These are phyloP conservation scores for Polygonum maritimum DNA, from an alignment of 148 eudicot species.

Conservation along the genomic window DNA sequence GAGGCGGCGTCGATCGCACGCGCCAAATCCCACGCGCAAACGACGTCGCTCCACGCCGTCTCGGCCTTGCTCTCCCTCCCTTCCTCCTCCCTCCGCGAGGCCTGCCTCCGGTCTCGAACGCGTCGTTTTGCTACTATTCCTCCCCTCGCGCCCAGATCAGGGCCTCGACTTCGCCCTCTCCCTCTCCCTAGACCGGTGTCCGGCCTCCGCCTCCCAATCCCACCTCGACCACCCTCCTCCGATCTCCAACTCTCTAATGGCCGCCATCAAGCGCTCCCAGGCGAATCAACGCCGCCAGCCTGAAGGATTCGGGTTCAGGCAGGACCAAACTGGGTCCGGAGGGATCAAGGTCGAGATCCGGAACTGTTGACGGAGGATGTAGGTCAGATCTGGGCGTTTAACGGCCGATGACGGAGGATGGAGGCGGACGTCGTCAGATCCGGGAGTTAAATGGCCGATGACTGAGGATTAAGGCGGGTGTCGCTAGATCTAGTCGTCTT, in stretches of 20 bases:
- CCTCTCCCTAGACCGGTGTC: constrained; percentile 54
- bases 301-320: constrained; percentile 39
- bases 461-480: no score
- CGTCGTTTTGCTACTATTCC: constrained; percentile 27
- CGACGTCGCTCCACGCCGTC: constrained; percentile 72
- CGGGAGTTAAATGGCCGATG: no score
- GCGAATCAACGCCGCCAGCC: constrained; percentile 77
- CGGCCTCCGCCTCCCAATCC: constrained; percentile 36
- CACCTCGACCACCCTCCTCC: constrained; percentile 45
- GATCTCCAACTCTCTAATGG: constrained; percentile 82
- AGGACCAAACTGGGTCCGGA: constrained; percentile 6
- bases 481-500: no score
- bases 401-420: no score
- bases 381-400: no score
- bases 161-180: constrained; percentile 57
- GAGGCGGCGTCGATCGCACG: constrained; percentile 66
- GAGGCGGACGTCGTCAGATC: no score
- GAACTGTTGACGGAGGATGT: no score
- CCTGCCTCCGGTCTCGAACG: constrained; percentile 51
- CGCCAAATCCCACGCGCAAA: constrained; percentile 66
- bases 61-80: constrained; percentile 54
- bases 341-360: constrained; percentile 63
- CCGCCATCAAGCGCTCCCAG: constrained; percentile 81
- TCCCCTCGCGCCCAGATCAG: constrained; percentile 48
- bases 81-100: constrained; percentile 56